phyloP scores from a whole-genome alignment of 73 alveolate species.

The Uronychia setigera region DNA sequence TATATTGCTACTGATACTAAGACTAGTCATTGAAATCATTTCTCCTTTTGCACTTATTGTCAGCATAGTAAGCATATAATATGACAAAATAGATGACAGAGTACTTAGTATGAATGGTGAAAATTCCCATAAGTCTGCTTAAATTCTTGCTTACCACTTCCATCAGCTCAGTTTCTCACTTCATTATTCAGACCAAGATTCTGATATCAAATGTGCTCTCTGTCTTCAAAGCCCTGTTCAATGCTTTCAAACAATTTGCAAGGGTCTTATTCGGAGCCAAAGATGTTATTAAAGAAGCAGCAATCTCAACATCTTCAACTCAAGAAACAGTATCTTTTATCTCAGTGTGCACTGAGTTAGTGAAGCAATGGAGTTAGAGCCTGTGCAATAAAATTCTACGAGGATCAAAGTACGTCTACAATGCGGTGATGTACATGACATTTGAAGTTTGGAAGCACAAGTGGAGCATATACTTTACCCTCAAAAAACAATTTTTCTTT shows the following conservation, averaged over 20 bases:
- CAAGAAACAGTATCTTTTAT: conserved; percentile 13
- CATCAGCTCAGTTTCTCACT: not conserved
- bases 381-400: conserved; percentile 20
- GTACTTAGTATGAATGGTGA: too few species aligned
- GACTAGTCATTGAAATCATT: too few species aligned
- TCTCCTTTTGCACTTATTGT: too few species aligned
- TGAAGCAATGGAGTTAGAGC: conserved; percentile 26
- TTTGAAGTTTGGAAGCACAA: conserved; percentile 38
- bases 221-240: conserved; percentile 7
- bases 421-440: conserved; percentile 26
- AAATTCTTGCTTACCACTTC: conserved; percentile 3
- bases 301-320: conserved; percentile 27
- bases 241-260: not conserved
- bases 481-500: not conserved
- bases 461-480: not conserved
- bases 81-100: too few species aligned
- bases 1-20: too few species aligned
- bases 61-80: too few species aligned
- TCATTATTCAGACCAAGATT: conserved; percentile 13
- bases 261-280: conserved; percentile 12
- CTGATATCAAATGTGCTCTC: conserved; percentile 14
- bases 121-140: conserved; percentile 1
- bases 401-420: conserved; percentile 50
- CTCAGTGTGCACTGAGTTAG: conserved; percentile 4
- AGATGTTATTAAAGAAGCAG: conserved; percentile 9